phyloP scores from a whole-genome alignment of 768 basidiomycete genomes.

The Boletus pseudopeckii region DNA sequence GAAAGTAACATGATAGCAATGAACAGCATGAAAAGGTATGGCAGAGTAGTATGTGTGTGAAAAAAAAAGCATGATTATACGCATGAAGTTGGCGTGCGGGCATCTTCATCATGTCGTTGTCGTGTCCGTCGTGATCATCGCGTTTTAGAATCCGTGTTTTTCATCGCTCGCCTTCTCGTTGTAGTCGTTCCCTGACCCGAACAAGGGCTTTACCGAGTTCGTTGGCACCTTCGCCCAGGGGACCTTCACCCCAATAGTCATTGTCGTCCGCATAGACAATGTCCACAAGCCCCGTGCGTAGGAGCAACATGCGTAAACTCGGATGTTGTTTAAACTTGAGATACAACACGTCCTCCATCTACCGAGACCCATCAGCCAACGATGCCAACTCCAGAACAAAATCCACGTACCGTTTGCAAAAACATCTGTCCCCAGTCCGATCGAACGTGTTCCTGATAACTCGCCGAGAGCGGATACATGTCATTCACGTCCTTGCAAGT shows the following conservation, averaged over 20 bases:
- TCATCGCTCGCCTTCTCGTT: constrained; percentile 26
- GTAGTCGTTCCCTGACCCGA: constrained; percentile 50
- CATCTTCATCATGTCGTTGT: not conserved
- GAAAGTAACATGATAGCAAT: constrained; percentile 1
- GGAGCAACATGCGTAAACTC: constrained; percentile 49
- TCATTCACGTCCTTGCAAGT: constrained; percentile 36
- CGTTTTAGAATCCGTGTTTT: not conserved
- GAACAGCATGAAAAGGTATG: not conserved
- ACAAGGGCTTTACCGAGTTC: constrained; percentile 60
- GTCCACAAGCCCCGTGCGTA: constrained; percentile 48
- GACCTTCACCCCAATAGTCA: constrained; percentile 65
- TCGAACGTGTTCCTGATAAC: constrained; percentile 37
- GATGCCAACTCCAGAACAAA: not conserved
- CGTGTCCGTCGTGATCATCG: not conserved
- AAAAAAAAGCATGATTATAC: not conserved
- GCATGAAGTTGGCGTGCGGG: not conserved
- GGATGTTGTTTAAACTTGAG: constrained; percentile 72
- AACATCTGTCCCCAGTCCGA: constrained; percentile 57
- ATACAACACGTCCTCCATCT: constrained; percentile 70
- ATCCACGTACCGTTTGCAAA: constrained; percentile 39
- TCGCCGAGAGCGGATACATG: constrained; percentile 35
- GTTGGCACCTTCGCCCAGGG: constrained; percentile 49
- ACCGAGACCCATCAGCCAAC: not conserved
- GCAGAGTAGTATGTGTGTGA: not conserved
- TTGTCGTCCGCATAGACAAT: constrained; percentile 59